Evolutionary conservation across 2,329 filamentous ascomycete genomes (phyloP).

Genomic region (Tolypocladium nubicola): DNA sequence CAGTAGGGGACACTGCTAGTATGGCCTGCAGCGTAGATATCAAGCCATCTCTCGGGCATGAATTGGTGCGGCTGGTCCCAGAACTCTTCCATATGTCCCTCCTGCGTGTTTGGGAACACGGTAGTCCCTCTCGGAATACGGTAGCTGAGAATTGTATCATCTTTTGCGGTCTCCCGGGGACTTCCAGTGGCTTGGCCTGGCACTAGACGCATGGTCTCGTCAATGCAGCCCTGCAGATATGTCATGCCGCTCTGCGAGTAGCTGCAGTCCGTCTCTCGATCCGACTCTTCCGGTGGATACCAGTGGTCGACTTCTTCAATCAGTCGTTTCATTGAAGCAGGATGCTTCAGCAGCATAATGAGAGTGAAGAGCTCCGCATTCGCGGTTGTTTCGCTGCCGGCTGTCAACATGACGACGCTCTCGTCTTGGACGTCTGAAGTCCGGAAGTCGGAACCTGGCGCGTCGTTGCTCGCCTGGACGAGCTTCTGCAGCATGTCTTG

Average conservation of each 20-base stretch:
- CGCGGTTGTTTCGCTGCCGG: slow-evolving; percentile 1
- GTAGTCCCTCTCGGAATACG: background rate
- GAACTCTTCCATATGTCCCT: background rate
- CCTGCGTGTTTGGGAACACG: slow-evolving; percentile 1
- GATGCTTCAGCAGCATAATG: background rate
- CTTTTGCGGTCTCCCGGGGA: background rate
- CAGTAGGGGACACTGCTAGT: background rate
- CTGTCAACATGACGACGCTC: slow-evolving; percentile 2
- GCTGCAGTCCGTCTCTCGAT: background rate
- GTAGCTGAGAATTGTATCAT: background rate
- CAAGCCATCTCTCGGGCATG: background rate
- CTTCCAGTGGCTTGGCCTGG: slow-evolving; percentile 1
- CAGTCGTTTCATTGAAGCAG: background rate
- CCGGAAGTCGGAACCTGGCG: background rate
- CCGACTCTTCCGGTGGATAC: background rate
- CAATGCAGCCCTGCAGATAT: background rate
- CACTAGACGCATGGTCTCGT: slow-evolving; percentile 1
- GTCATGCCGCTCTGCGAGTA: slow-evolving; percentile 1
- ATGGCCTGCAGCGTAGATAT: background rate
- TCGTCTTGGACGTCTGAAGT: slow-evolving; percentile 1
- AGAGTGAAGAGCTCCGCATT: slow-evolving; percentile 2
- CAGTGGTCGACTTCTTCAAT: background rate
- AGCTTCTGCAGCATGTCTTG: slow-evolving; percentile 1
- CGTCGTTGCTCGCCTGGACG: background rate
- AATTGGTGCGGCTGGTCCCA: background rate